A percentile compares a stretch with the other conserved stretches of the same genome.
phyloP scores from a whole-genome alignment of 1,139 yeast genomes.

The Candida buenavistaensis region DNA sequence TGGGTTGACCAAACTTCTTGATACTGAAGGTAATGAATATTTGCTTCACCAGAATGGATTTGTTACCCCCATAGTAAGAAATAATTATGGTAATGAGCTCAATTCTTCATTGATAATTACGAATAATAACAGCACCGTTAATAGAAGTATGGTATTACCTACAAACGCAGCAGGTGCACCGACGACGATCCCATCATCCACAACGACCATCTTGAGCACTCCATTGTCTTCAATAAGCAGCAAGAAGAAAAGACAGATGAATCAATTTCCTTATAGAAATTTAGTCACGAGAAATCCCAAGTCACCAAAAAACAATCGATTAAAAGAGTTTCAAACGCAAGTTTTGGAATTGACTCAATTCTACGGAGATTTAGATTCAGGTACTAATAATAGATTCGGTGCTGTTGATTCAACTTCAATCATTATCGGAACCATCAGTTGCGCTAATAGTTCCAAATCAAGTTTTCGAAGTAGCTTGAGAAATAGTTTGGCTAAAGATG shows the following conservation, averaged over 20 bases:
- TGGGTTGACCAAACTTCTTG: slow-evolving; percentile 11
- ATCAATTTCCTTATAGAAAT: slow-evolving; percentile 13
- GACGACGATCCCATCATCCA: slow-evolving; percentile 7
- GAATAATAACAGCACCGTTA: neutral
- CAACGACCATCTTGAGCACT: slow-evolving; percentile 5
- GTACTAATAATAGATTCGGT: slow-evolving; percentile 15
- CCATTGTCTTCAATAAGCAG: slow-evolving; percentile 7
- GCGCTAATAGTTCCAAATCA: slow-evolving; percentile 13
- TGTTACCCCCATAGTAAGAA: slow-evolving; percentile 11
- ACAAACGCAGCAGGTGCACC: slow-evolving; percentile 5
- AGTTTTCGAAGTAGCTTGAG: slow-evolving; percentile 14
- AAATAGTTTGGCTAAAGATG: slow-evolving; percentile 9
- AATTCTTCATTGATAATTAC: neutral
- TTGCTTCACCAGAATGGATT: slow-evolving; percentile 17
- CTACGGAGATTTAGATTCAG: slow-evolving; percentile 17
- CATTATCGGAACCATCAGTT: slow-evolving; percentile 13
- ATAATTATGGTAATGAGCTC: neutral
- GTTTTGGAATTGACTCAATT: slow-evolving; percentile 25
- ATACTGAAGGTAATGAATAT: slow-evolving; percentile 14
- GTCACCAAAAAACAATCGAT: slow-evolving; percentile 15
- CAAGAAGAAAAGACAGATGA: slow-evolving; percentile 6
- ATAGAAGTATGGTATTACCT: slow-evolving; percentile 4
- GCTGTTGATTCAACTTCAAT: slow-evolving; percentile 14
- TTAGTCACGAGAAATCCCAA: slow-evolving; percentile 15
- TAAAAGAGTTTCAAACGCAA: slow-evolving; percentile 24